Evolutionary conservation across 2,329 filamentous ascomycete genomes (phyloP), one percentile per base, ranked within the genome.

Genomic region (Rutstroemia sp.): DNA sequence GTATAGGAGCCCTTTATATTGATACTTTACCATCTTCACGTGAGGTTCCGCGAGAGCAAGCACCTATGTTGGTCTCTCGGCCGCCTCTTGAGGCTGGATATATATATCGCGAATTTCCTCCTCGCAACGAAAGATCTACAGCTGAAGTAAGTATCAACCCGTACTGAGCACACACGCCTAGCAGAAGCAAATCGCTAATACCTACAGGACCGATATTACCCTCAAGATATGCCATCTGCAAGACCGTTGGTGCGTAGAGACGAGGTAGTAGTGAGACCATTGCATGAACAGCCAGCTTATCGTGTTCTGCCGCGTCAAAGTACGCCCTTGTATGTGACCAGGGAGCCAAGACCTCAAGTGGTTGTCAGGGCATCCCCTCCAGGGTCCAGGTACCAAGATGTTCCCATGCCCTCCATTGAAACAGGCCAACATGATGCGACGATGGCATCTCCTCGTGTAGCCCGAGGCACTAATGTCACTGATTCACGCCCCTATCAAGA

Each of bases 321-420:
- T 54, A 57, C 59, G 14, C 58, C 53, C 46, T 56, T 58, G 34
- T 60, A 61, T 52, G 38, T 50, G 39, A 46, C 49, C 14, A 61
- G 58, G 54, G 62, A 65, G 18, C 58, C 60, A 49, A 61, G 60
- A 58, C 59, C 61, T 56, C 61, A 66, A 65, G 58, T 64, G 65
- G 64, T 66, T 59, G 63, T 67, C 61, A 64, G 63, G 61, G 58
- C 61, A 45, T 62, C 64, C 58, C 59, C 64, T 49, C 50, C 61
- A 37, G 65, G 55, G 46, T 54, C 62, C 59, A 61, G 61, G 44
- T 59, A 67, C 3, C 64, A 70, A 63, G 67, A 70, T 49, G 60
- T 69, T 60, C 65, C 66, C 54, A 63, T 69, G 44, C 64, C 65
- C 58, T 70, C 68, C 18, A 69, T 70, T 65, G 68, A 70, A 61